Percentiles rank a stretch among this genome's conserved stretches.
phyloP scores from a whole-genome alignment of 23 red algal species.

The Gracilariopsis chorda region DNA sequence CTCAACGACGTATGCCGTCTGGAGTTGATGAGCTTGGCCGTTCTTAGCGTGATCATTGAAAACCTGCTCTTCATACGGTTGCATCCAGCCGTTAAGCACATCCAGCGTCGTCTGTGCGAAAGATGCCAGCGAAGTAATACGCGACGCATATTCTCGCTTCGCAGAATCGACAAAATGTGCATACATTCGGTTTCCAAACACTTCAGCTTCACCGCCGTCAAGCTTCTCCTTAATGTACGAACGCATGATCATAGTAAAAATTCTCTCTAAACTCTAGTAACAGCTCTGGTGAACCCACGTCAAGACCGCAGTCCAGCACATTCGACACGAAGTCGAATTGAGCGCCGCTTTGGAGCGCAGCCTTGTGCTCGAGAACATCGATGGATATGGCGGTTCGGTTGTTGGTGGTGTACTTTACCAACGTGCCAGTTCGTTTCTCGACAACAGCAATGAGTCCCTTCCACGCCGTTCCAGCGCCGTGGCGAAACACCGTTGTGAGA shows the following conservation, averaged over 20 bases:
- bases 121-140: conserved; percentile 45
- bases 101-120: conserved; percentile 26
- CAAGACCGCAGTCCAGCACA: conserved; percentile 68
- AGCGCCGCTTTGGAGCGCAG: conserved; percentile 7
- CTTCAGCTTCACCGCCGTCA: conserved; percentile 69
- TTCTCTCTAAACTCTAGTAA: conserved; percentile 88
- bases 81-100: conserved; percentile 18
- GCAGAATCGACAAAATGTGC: conserved; percentile 18
- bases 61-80: background rate
- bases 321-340: conserved; percentile 19
- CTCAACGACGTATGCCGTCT: conserved; percentile 17
- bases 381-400: conserved; percentile 4
- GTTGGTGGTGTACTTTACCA: conserved; percentile 59
- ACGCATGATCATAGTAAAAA: conserved; percentile 85
- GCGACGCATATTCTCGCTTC: conserved; percentile 37
- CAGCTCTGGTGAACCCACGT: conserved; percentile 78
- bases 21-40: background rate
- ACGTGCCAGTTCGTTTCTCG: conserved; percentile 33
- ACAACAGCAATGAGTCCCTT: conserved; percentile 51
- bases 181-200: conserved; percentile 82
- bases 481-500: conserved; percentile 59
- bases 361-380: conserved; percentile 17
- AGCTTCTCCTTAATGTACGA: conserved; percentile 82
- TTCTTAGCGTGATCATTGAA: conserved; percentile 6
- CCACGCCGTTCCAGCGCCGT: background rate